phyloP scores from a whole-genome alignment of 2,329 filamentous ascomycete species.

The Pleurostoma richardsiae region DNA sequence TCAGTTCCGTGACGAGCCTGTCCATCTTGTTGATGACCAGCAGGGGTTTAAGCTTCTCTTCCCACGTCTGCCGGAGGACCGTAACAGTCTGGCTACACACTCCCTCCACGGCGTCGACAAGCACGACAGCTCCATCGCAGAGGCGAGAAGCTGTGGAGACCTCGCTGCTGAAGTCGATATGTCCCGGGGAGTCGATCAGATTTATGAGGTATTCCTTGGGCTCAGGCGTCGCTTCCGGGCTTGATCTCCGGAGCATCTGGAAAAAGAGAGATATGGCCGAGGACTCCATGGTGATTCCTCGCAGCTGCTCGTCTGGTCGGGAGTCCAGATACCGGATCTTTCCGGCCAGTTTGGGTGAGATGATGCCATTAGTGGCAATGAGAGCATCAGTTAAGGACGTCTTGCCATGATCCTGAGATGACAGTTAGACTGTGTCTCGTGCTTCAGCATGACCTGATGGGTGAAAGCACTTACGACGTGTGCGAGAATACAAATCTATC shows the following conservation, averaged over 20 bases:
- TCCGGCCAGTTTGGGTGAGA: conserved; percentile 92
- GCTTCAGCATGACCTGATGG: too few species aligned
- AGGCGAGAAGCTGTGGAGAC: conserved; percentile 92
- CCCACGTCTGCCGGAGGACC: conserved; percentile 90
- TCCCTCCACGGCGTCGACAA: conserved; percentile 95
- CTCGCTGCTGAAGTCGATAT: conserved; percentile 98
- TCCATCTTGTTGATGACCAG: conserved; percentile 99
- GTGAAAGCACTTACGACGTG: conserved; percentile 54
- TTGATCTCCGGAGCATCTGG: conserved; percentile 74
- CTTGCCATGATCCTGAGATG: conserved; percentile 76
- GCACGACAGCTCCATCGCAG: conserved; percentile 88
- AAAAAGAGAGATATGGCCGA: conserved; percentile 97
- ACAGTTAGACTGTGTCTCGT: conserved; percentile 36
- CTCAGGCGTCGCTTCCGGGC: conserved; percentile 62
- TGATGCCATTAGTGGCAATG: conserved; percentile 98
- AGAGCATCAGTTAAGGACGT: conserved; percentile 94
- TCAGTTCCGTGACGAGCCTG: conserved; percentile 85
- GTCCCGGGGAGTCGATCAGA: conserved; percentile 93
- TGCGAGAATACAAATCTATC: conserved; percentile 84
- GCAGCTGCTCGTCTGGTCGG: conserved; percentile 87
- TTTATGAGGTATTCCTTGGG: conserved; percentile 93
- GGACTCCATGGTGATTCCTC: conserved; percentile 99
- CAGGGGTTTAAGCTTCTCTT: conserved; percentile 89
- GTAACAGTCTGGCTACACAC: conserved; percentile 99
- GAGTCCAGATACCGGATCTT: conserved; percentile 98